These are phyloP conservation scores for Cladorrhinum samala DNA, from an alignment of 495 filamentous ascomycete species.

Conservation along the genomic window DNA sequence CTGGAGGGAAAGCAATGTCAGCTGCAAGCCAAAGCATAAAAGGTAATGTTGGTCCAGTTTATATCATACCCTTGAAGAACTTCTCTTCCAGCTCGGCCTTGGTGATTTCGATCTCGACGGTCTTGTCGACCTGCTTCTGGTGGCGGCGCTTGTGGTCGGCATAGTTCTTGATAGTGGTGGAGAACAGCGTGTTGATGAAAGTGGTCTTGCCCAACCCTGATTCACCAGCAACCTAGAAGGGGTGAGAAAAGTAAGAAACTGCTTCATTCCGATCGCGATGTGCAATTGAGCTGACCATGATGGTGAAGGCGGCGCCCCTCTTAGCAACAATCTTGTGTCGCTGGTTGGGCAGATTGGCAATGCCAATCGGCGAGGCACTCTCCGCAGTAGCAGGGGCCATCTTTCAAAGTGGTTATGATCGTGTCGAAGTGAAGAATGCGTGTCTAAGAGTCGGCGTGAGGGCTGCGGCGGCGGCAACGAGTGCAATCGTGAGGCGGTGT, in stretches of 20 bases:
- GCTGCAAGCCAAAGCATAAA: too few relatives aligned
- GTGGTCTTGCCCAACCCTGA: conserved; percentile 98
- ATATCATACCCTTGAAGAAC: conserved; percentile 99
- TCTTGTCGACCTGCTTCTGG: conserved; percentile 98
- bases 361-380: conserved; percentile 92
- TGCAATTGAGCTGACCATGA: conserved; percentile 65
- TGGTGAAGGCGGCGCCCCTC: conserved; percentile 96
- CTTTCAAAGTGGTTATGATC: conserved; percentile 29
- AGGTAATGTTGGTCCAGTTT: too few relatives aligned
- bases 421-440: conserved; percentile 6
- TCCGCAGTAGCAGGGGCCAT: conserved; percentile 76
- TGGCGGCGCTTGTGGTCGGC: conserved; percentile 98
- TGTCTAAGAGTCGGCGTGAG: conserved; percentile 8
- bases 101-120: conserved; percentile 98
- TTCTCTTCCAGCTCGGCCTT: conserved; percentile 99
- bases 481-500: conserved; percentile 14
- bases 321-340: conserved; percentile 99
- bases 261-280: neutral
- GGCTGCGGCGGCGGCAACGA: conserved; percentile 15
- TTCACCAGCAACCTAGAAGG: conserved; percentile 86
- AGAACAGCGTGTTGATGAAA: conserved; percentile 99
- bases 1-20: conserved; percentile 42
- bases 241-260: conserved; percentile 2
- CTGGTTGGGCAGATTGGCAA: conserved; percentile 98
- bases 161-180: conserved; percentile 99